Conservation (phyloP, 2,329 filamentous ascomycete genomes). For the Fusarium pseudonygamai region DNA sequence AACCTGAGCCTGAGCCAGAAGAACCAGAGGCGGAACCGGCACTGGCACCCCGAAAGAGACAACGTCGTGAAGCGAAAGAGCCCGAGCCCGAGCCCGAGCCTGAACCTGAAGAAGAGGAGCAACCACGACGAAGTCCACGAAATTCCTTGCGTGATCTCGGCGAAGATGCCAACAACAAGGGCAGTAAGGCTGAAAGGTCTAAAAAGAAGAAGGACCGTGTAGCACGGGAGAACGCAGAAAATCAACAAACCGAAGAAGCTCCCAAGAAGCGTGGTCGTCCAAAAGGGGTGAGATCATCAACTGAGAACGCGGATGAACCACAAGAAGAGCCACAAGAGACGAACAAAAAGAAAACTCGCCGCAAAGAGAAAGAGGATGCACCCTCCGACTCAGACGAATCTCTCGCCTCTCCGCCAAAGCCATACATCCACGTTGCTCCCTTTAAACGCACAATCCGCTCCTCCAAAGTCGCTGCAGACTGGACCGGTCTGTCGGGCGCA, state of each 20-base stretch:
- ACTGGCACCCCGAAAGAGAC: constrained; percentile 23
- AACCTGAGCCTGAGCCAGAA: constrained; percentile 18
- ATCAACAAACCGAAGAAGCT: constrained; percentile 13
- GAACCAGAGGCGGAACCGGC: background rate
- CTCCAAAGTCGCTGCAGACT: constrained; percentile 73
- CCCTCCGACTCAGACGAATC: constrained; percentile 32
- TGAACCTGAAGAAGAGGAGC: constrained; percentile 8
- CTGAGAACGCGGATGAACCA: background rate
- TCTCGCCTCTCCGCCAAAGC: constrained; percentile 45
- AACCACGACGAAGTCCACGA: constrained; percentile 24
- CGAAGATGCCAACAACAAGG: constrained; percentile 28
- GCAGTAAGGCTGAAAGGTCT: constrained; percentile 7
- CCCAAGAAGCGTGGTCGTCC: constrained; percentile 28
- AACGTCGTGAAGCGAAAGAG: constrained; percentile 7
- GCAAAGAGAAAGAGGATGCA: constrained; percentile 26
- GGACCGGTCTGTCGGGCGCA: constrained; percentile 65
- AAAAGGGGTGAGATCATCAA: constrained; percentile 8
- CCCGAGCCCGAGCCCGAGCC: background rate
- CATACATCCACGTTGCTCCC: constrained; percentile 62
- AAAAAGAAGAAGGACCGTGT: constrained; percentile 21
- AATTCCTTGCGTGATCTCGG: constrained; percentile 29
- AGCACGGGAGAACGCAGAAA: constrained; percentile 5
- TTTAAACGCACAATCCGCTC: constrained; percentile 65
- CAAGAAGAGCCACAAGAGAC: background rate
- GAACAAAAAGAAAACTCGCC: constrained; percentile 28